Evolutionary conservation across 495 filamentous ascomycete genomes (phyloP), one percentile per base, ranked within the genome.

Genomic region (Daldinia decipiens): DNA sequence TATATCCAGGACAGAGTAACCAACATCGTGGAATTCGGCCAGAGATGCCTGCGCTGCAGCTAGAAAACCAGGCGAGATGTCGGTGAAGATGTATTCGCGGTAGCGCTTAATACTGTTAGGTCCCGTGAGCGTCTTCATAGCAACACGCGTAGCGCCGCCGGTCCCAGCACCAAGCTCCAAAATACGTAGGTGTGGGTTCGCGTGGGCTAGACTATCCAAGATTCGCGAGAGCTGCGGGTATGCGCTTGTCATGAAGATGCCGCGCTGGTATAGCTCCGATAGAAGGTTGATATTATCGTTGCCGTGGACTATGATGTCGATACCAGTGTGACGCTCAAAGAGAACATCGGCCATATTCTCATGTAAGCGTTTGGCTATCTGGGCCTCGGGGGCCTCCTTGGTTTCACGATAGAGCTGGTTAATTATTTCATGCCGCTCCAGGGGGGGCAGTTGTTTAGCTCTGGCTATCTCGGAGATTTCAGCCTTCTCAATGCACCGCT

Each of bases 161-260:
- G 85, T 87, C 0, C 85, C 85, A 1, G 82, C 83, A 3, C 86
- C 86, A 39, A 89, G 76, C 63, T 89, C 87, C 0, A 89, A 75
- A n/a, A 86, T 74, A 0, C 76, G 75, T 8, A 83, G 36, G 12
- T 74, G 70, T 0, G 82, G 78, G 45, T 82, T 77, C 8, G 78
- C 72, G 57, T 79, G 72, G 0, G 67, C 66, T 0, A 81, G 32
- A 7, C 64, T 12, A 1, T 75, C 70, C 0, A 82, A 24, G 9
- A 74, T 32, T 3, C 58, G 36, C 31, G 19, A 71, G 2, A 78
- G 63, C 15, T 73, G 76, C 45, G 38, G 26, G 53, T 65, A 78
- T 26, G 7, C 65, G 45, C 63, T 65, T 47, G 61, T 67, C 52
- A 76, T 78, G 43, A 77, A 74, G 15, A 77, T 13, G 0, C 54